These are phyloP conservation scores for Macadamia tetraphylla DNA, from an alignment of 164 flowering plant genomes.

Conservation along the genomic window DNA sequence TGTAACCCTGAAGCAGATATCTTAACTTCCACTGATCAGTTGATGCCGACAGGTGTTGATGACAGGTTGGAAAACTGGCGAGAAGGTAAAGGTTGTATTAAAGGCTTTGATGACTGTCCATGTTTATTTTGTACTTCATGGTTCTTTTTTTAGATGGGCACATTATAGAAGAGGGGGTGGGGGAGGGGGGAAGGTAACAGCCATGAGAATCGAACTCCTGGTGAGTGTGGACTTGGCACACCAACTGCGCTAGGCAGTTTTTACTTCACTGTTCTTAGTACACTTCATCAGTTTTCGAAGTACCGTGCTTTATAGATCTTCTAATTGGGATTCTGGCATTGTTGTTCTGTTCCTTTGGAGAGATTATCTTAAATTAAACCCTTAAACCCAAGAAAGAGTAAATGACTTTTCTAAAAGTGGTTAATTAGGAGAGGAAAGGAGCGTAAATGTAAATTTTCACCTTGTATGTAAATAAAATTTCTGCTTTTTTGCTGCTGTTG, in stretches of 20 bases:
- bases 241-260: too few species aligned
- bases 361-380: background rate
- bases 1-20: slow-evolving; percentile 90
- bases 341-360: background rate
- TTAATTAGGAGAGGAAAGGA: background rate
- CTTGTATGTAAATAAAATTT: background rate
- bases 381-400: background rate
- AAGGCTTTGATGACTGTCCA: background rate
- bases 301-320: background rate
- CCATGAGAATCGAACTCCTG: too few species aligned
- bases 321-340: background rate
- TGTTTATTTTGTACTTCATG: background rate
- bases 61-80: slow-evolving; percentile 86
- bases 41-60: slow-evolving; percentile 85
- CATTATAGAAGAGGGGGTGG: too few species aligned
- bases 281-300: background rate
- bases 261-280: too few species aligned
- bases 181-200: too few species aligned
- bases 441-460: background rate
- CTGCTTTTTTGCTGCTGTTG: background rate
- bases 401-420: background rate
- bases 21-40: slow-evolving; percentile 91
- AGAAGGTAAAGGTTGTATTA: slow-evolving; percentile 45
- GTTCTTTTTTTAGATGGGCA: too few species aligned
- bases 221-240: too few species aligned